phyloP scores from a whole-genome alignment of 257 asterid genomes.

The Solanum medicagineum region DNA sequence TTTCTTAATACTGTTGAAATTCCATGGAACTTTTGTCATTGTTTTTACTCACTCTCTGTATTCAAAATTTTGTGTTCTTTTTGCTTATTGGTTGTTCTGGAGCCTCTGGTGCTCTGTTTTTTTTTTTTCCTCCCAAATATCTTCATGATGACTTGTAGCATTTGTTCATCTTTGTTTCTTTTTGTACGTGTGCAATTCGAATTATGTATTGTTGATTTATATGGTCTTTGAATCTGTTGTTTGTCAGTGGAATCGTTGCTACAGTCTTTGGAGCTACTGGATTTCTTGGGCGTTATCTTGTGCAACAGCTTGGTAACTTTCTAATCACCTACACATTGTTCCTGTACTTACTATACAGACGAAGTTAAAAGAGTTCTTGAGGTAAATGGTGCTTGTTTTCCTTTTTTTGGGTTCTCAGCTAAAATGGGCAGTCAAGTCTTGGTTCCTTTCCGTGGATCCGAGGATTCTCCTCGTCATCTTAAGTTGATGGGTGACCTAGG shows the following conservation, averaged over 20 bases:
- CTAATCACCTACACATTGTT: background rate
- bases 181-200: background rate
- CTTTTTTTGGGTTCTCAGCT: slow-evolving; percentile 33
- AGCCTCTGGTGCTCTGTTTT: background rate
- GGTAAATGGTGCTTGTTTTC: background rate
- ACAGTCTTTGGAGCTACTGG: slow-evolving; percentile 99
- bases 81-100: background rate
- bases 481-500: slow-evolving; percentile 99
- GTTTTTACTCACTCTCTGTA: background rate
- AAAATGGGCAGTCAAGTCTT: slow-evolving; percentile 94
- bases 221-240: background rate
- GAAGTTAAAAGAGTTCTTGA: background rate
- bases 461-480: slow-evolving; percentile 94
- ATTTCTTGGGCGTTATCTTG: slow-evolving; percentile 88
- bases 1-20: background rate
- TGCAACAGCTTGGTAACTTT: slow-evolving; percentile 76
- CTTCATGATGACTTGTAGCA: background rate
- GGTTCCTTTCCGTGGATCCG: slow-evolving; percentile 94
- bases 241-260: slow-evolving; percentile 82
- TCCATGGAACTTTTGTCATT: background rate
- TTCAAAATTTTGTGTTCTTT: background rate
- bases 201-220: background rate
- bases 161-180: background rate
- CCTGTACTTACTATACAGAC: background rate
- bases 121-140: background rate